phyloP scores from a whole-genome alignment of 371 early-diverging fungal species.

The Mortierella sp. region DNA sequence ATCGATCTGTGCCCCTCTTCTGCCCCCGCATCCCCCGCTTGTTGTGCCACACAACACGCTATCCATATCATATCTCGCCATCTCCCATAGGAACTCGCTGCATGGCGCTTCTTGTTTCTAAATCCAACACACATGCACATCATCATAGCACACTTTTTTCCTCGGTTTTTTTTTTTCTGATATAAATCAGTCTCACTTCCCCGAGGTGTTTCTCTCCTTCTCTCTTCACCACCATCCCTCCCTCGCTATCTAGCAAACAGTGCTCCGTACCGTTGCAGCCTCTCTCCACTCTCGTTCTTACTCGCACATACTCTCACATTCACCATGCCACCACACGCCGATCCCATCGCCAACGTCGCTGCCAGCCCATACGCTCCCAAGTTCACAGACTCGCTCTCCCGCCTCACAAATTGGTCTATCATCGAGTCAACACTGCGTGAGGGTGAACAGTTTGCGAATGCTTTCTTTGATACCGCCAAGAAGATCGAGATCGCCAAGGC shows the following conservation, averaged over 20 bases:
- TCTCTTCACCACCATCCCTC: slow-evolving; percentile 2
- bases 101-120: neutral
- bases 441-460: slow-evolving; percentile 98
- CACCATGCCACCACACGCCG: slow-evolving; percentile 55
- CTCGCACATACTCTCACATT: neutral
- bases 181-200: slow-evolving; percentile 9
- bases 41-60: too few relatives aligned
- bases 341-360: slow-evolving; percentile 44
- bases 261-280: neutral
- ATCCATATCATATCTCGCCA: slow-evolving; percentile 37
- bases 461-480: slow-evolving; percentile 95
- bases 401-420: slow-evolving; percentile 91
- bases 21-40: too few relatives aligned
- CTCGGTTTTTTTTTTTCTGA: neutral
- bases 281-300: neutral
- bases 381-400: slow-evolving; percentile 80
- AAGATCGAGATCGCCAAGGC: slow-evolving; percentile 97
- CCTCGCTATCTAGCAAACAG: neutral
- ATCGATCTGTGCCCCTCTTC: too few relatives aligned
- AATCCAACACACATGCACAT: neutral
- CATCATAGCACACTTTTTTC: too few relatives aligned
- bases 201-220: neutral
- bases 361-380: slow-evolving; percentile 68
- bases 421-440: slow-evolving; percentile 97
- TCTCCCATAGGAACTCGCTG: slow-evolving; percentile 7